Conservation (phyloP, 2,329 filamentous ascomycete genomes). For the Chrysosporium queenslandicum region DNA sequence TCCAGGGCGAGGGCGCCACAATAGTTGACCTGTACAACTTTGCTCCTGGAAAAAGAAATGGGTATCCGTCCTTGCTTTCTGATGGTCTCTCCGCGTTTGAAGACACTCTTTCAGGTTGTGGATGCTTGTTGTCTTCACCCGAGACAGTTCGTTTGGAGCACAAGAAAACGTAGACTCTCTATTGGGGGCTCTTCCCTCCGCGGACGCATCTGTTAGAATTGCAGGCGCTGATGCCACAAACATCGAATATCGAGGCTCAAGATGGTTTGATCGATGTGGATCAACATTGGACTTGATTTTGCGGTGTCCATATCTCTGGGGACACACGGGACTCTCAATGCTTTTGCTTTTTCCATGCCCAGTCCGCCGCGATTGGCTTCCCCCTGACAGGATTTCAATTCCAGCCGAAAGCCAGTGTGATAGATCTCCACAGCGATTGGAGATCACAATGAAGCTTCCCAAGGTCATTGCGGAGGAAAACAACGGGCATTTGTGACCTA, state of each 20-base stretch:
- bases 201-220: too few species aligned
- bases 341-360: neutral
- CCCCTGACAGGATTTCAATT: conserved; percentile 6
- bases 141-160: too few species aligned
- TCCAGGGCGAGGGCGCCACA: neutral
- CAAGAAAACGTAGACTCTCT: too few species aligned
- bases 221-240: neutral
- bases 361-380: neutral
- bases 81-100: too few species aligned
- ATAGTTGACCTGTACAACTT: conserved; percentile 7
- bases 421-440: neutral
- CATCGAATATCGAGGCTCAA: neutral
- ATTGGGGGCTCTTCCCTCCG: too few species aligned
- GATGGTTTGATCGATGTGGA: neutral
- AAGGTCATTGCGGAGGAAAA: neutral
- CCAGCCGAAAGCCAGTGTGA: neutral
- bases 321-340: neutral
- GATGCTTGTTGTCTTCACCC: too few species aligned
- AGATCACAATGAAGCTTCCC: neutral
- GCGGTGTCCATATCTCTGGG: neutral
- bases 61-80: neutral
- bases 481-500: too few species aligned
- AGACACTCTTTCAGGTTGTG: too few species aligned
- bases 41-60: neutral
- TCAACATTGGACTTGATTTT: neutral